Evolutionary conservation across 331 rosid genomes (phyloP).

Genomic region (Quercus lobata): DNA sequence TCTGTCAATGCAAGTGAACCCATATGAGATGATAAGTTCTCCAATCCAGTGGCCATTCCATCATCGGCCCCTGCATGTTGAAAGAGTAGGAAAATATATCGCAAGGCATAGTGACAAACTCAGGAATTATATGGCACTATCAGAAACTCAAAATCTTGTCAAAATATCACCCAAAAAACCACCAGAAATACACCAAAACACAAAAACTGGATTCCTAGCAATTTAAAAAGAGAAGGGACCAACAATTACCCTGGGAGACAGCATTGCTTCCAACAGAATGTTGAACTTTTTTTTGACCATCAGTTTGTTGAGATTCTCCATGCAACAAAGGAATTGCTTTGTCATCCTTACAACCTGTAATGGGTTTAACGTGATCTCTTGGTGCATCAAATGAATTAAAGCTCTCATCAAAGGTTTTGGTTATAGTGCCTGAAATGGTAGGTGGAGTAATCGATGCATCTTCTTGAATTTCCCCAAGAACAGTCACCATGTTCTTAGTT

Average conservation of each 20-base stretch:
- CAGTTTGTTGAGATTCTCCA: slow-evolving; percentile 40
- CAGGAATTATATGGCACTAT: slow-evolving; percentile 17
- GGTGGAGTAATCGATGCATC: slow-evolving; percentile 47
- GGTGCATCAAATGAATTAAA: slow-evolving; percentile 28
- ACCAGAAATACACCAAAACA: background rate
- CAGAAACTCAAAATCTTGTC: slow-evolving; percentile 2
- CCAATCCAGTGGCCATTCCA: slow-evolving; percentile 75
- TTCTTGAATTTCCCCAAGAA: slow-evolving; percentile 37
- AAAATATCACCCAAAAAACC: slow-evolving; percentile 13
- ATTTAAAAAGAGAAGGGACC: slow-evolving; percentile 1
- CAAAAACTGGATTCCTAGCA: background rate
- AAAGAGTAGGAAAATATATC: slow-evolving; percentile 37
- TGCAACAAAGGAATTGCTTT: slow-evolving; percentile 21
- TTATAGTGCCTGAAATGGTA: slow-evolving; percentile 36
- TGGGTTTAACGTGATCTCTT: slow-evolving; percentile 28
- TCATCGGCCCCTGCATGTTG: slow-evolving; percentile 74
- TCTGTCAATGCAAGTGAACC: slow-evolving; percentile 96
- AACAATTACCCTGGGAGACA: slow-evolving; percentile 48
- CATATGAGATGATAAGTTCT: slow-evolving; percentile 82
- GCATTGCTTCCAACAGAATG: slow-evolving; percentile 38
- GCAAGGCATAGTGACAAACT: slow-evolving; percentile 25
- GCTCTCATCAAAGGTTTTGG: slow-evolving; percentile 42
- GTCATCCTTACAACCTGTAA: slow-evolving; percentile 24
- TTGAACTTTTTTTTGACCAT: slow-evolving; percentile 51
- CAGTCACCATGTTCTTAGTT: slow-evolving; percentile 17